Conservation (phyloP, 768 basidiomycete species). For the Suillus discolor region DNA sequence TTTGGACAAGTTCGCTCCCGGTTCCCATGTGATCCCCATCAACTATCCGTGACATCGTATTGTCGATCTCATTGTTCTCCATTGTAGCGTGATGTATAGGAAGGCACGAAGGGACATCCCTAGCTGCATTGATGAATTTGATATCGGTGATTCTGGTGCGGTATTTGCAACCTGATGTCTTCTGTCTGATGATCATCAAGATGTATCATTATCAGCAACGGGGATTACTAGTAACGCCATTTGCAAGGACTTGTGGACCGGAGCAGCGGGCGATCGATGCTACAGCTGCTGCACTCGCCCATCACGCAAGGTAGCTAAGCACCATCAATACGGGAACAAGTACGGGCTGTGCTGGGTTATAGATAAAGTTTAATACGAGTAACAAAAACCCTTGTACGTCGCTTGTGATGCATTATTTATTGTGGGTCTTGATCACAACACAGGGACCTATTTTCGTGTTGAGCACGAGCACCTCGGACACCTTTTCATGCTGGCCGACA, state of each 20-base stretch:
- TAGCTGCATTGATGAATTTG: not conserved
- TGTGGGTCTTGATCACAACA: not conserved
- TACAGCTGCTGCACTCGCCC: not conserved
- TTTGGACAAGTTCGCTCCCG: too few relatives aligned
- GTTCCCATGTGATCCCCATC: not conserved
- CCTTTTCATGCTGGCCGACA: not conserved
- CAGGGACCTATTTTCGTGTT: not conserved
- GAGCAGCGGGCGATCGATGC: not conserved
- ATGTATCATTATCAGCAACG: not conserved
- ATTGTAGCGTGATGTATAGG: not conserved
- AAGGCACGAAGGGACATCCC: not conserved
- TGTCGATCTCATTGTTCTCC: not conserved
- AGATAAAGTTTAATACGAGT: not conserved
- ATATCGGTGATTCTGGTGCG: not conserved
- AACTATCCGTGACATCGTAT: not conserved
- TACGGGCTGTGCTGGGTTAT: not conserved
- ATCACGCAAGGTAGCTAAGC: not conserved
- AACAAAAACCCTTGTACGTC: not conserved
- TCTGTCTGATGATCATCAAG: not conserved
- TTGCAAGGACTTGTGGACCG: not conserved
- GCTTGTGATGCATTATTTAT: not conserved
- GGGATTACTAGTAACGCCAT: not conserved
- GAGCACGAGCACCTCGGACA: constrained; percentile 1
- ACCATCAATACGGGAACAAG: not conserved
- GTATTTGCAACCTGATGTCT: not conserved